These are phyloP conservation scores for Debaryomyces coudertii DNA, from an alignment of 1,139 yeast species.

Conservation along the genomic window DNA sequence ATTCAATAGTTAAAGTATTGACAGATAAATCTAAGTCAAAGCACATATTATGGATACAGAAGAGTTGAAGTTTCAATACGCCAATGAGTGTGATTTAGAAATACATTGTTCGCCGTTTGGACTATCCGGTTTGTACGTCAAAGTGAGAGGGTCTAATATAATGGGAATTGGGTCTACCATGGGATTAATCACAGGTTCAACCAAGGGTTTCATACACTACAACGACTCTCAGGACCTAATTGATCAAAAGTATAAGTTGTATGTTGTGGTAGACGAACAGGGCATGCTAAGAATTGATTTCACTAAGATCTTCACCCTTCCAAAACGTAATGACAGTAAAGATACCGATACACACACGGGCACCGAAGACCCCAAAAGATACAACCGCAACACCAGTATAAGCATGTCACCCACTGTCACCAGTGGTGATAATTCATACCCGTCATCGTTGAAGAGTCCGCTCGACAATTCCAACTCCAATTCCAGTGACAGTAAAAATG, in stretches of 20 bases:
- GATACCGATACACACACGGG: slow-evolving; percentile 9
- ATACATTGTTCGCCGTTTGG: slow-evolving; percentile 64
- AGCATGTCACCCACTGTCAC: slow-evolving; percentile 19
- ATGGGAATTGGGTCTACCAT: slow-evolving; percentile 63
- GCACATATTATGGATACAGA: slow-evolving; percentile 11
- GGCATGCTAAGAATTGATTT: slow-evolving; percentile 56
- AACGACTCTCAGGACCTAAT: slow-evolving; percentile 52
- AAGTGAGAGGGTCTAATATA: slow-evolving; percentile 53
- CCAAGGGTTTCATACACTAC: slow-evolving; percentile 54
- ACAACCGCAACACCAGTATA: slow-evolving; percentile 2
- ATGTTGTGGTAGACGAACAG: slow-evolving; percentile 54
- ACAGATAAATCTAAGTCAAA: no score
- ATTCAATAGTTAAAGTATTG: not conserved
- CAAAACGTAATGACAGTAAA: slow-evolving; percentile 15
- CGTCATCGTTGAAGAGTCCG: slow-evolving; percentile 19
- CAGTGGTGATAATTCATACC: slow-evolving; percentile 19
- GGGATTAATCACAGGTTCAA: slow-evolving; percentile 59
- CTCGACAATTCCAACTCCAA: slow-evolving; percentile 7
- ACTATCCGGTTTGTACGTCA: slow-evolving; percentile 55
- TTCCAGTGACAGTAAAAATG: slow-evolving; percentile 6
- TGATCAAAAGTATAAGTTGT: slow-evolving; percentile 54
- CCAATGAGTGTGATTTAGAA: slow-evolving; percentile 57
- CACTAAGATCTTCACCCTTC: slow-evolving; percentile 45
- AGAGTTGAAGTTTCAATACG: slow-evolving; percentile 45
- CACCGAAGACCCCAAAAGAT: slow-evolving; percentile 8